Conservation (phyloP, 805 yeast genomes). For the Lipomyces kockii region DNA sequence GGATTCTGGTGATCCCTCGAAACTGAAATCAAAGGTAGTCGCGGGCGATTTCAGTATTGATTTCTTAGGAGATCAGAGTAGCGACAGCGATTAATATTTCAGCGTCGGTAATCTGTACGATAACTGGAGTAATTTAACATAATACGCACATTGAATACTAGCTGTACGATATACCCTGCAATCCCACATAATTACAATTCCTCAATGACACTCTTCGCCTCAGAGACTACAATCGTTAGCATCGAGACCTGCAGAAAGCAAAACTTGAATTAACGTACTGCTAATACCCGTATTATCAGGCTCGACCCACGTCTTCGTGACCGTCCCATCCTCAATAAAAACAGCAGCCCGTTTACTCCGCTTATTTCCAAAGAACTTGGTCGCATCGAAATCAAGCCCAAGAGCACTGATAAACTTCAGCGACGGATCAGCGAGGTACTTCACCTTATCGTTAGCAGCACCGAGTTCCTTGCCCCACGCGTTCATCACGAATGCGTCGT, state of each 20-base stretch:
- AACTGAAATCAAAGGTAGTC: constrained; percentile 11
- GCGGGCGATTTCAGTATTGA: constrained; percentile 29
- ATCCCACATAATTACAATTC: constrained; percentile 19
- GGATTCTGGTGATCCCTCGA: background rate
- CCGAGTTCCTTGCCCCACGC: constrained; percentile 67
- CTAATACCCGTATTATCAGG: constrained; percentile 78
- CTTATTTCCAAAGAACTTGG: constrained; percentile 72
- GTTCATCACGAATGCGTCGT: constrained; percentile 82
- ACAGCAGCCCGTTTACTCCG: constrained; percentile 79
- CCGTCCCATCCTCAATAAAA: constrained; percentile 74
- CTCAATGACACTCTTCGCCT: constrained; percentile 38
- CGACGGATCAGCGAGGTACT: constrained; percentile 77
- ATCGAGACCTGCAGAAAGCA: background rate
- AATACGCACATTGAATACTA: background rate
- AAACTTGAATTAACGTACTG: constrained; percentile 44
- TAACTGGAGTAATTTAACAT: background rate
- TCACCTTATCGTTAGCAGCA: constrained; percentile 46
- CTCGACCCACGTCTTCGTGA: constrained; percentile 69
- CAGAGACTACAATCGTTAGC: constrained; percentile 14
- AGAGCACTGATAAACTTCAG: constrained; percentile 71
- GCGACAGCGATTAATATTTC: constrained; percentile 24
- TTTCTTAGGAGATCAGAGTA: constrained; percentile 31
- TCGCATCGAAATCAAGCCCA: constrained; percentile 75
- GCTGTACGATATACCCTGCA: background rate
- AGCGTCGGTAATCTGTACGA: background rate